Conservation (phyloP, 352 stramenopile species). For the Pythium phragmiticola region DNA sequence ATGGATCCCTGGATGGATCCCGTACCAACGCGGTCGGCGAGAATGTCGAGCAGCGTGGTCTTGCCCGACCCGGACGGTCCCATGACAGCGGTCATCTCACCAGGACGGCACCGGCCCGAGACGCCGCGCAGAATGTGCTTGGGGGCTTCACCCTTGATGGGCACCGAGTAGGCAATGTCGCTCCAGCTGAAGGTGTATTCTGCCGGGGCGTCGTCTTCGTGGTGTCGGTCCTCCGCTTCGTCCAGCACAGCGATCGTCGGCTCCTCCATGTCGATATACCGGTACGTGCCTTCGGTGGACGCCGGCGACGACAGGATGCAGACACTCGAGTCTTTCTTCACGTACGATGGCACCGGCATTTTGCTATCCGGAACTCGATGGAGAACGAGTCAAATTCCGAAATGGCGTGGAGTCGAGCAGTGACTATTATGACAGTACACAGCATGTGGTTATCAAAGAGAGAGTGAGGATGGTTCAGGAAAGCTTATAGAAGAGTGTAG, state of each 20-base stretch:
- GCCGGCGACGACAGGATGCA: conserved; percentile 14
- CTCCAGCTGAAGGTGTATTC: conserved; percentile 9
- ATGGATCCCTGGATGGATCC: conserved; percentile 33
- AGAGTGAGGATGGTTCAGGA: no score
- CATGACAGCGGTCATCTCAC: conserved; percentile 71
- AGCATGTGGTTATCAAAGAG: no score
- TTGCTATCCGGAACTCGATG: neutral
- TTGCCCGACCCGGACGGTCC: conserved; percentile 64
- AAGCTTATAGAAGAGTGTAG: no score
- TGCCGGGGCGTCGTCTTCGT: neutral
- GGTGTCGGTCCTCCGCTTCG: neutral
- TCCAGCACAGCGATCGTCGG: conserved; percentile 8
- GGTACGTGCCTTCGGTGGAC: conserved; percentile 6
- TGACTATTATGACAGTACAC: no score
- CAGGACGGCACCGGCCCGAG: conserved; percentile 50
- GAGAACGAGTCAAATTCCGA: neutral
- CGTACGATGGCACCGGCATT: neutral
- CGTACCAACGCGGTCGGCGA: conserved; percentile 43
- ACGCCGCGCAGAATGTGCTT: conserved; percentile 53
- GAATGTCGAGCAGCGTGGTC: conserved; percentile 61
- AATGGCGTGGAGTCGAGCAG: neutral
- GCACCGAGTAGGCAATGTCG: conserved; percentile 1
- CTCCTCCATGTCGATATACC: conserved; percentile 1
- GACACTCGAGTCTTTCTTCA: conserved; percentile 8
- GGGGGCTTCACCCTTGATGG: neutral